Evolutionary conservation across 2,329 filamentous ascomycete species (phyloP).

Genomic region (Aphanoascus verrucosus): DNA sequence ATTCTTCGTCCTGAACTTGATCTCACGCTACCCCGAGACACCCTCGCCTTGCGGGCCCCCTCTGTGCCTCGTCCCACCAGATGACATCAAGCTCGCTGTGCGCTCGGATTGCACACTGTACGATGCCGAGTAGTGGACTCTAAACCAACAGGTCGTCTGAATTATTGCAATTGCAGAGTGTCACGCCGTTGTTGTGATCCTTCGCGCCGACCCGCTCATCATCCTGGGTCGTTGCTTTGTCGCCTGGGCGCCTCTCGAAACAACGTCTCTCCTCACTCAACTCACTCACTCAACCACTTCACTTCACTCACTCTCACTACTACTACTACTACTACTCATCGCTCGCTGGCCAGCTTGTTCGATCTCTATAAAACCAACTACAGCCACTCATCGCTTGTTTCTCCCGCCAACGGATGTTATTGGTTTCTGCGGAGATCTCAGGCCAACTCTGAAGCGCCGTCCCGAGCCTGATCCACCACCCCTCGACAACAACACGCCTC

Average conservation of each 20-base stretch:
- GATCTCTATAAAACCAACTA: too few relatives aligned
- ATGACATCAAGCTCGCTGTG: slow-evolving; percentile 9
- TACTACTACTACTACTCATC: background rate
- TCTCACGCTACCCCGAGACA: background rate
- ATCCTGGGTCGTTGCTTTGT: background rate
- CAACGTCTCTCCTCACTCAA: background rate
- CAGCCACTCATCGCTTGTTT: too few relatives aligned
- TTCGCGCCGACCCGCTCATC: background rate
- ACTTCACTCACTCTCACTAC: background rate
- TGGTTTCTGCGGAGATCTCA: too few relatives aligned
- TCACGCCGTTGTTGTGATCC: background rate
- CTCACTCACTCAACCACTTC: background rate
- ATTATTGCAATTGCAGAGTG: background rate
- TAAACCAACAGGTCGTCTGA: background rate
- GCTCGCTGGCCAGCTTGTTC: background rate
- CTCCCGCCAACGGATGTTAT: too few relatives aligned
- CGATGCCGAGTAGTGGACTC: background rate
- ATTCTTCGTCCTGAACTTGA: background rate
- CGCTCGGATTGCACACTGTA: background rate
- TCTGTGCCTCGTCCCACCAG: slow-evolving; percentile 4
- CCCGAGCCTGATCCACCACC: too few relatives aligned
- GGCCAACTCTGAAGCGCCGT: too few relatives aligned
- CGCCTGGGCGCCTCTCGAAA: slow-evolving; percentile 12
- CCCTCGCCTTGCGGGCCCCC: background rate
- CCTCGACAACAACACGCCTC: background rate